Conservation (phyloP, 441 rosid species). For the Dalechampia spathulata region DNA sequence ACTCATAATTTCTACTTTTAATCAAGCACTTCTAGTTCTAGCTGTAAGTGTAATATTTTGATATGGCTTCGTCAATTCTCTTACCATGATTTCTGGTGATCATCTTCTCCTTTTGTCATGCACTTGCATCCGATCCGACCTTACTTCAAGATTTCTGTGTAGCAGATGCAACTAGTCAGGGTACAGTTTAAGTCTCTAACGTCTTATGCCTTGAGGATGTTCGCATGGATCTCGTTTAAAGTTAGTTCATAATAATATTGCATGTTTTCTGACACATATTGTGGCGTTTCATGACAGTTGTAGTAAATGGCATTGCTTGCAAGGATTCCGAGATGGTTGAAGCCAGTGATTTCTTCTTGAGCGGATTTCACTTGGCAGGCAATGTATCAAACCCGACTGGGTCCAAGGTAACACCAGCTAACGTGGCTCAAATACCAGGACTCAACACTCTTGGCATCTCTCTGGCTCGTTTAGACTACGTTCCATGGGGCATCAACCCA, state of each 20-base stretch:
- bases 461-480: slow-evolving; percentile 22
- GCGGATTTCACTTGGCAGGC: slow-evolving; percentile 17
- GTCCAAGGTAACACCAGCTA: slow-evolving; percentile 15
- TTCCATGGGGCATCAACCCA: slow-evolving; percentile 23
- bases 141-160: slow-evolving; percentile 29
- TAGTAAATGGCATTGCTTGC: slow-evolving; percentile 21
- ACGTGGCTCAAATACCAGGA: slow-evolving; percentile 15
- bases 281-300: slow-evolving; percentile 5
- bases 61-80: slow-evolving; percentile 14
- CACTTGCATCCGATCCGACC: slow-evolving; percentile 10
- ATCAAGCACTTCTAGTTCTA: too few relatives aligned
- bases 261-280: too few relatives aligned
- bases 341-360: slow-evolving; percentile 18
- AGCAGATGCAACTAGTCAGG: slow-evolving; percentile 9
- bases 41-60: too few relatives aligned
- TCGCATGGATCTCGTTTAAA: too few relatives aligned
- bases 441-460: slow-evolving; percentile 30
- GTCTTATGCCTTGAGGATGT: too few relatives aligned
- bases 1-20: too few relatives aligned
- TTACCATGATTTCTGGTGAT: not conserved
- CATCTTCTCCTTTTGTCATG: not conserved
- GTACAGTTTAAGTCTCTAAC: too few relatives aligned
- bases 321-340: slow-evolving; percentile 19
- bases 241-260: too few relatives aligned
- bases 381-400: slow-evolving; percentile 20